Conservation (phyloP, 208 protist species). For the Leishmania major region DNA sequence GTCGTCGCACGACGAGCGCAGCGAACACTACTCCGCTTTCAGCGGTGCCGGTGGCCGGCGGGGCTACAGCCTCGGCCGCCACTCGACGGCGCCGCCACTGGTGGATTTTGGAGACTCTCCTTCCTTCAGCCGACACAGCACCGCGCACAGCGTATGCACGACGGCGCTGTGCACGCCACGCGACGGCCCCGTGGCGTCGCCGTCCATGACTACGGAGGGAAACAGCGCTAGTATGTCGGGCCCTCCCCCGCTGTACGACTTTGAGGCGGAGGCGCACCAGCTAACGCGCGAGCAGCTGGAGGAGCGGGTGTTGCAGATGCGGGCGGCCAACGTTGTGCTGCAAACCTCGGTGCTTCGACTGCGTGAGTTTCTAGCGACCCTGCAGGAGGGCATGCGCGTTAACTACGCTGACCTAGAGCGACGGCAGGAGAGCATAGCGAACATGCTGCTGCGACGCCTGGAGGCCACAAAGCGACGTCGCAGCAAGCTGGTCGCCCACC, state of each 20-base stretch:
- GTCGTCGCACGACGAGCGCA: conserved; percentile 19
- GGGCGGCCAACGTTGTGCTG: conserved; percentile 50
- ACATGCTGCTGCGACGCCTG: conserved; percentile 69
- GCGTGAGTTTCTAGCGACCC: conserved; percentile 38
- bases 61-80: conserved; percentile 8
- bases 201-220: neutral
- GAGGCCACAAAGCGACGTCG: conserved; percentile 53
- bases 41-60: conserved; percentile 1
- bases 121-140: conserved; percentile 27
- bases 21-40: conserved; percentile 10
- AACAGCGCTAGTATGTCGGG: conserved; percentile 3
- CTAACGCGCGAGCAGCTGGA: conserved; percentile 49
- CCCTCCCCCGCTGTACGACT: conserved; percentile 39
- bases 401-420: conserved; percentile 61
- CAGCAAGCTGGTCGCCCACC: conserved; percentile 37
- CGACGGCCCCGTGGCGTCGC: conserved; percentile 15
- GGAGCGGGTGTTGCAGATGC: conserved; percentile 45
- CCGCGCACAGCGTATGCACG: conserved; percentile 36
- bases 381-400: conserved; percentile 60
- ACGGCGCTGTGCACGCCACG: conserved; percentile 38
- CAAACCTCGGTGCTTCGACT: conserved; percentile 47
- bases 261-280: conserved; percentile 45
- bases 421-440: conserved; percentile 75
- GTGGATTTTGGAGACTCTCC: conserved; percentile 34
- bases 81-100: conserved; percentile 19